Evolutionary conservation across 2,329 filamentous ascomycete species (phyloP).

Genomic region (Teratosphaeria pseudoeucalypti): DNA sequence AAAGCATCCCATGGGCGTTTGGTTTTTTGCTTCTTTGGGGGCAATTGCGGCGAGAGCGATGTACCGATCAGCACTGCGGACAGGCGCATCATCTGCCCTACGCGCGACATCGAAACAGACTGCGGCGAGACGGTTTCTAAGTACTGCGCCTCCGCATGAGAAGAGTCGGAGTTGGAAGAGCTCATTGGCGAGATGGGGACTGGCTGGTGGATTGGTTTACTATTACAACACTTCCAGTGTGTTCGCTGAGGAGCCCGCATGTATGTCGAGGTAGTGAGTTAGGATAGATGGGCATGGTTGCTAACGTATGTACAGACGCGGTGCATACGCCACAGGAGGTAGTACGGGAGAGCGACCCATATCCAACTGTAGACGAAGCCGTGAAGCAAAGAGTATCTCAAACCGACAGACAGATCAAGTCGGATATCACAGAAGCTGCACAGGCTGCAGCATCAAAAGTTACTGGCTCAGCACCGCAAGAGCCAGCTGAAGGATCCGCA

Average conservation of each 20-base stretch:
- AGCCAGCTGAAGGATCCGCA: constrained; percentile 26
- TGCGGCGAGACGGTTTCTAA: constrained; percentile 41
- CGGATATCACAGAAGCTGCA: constrained; percentile 4
- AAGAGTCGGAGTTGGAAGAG: constrained; percentile 77
- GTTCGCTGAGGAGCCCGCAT: constrained; percentile 71
- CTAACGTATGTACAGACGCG: constrained; percentile 15
- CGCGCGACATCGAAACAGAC: constrained; percentile 26
- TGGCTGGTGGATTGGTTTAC: constrained; percentile 70
- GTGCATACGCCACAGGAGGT: constrained; percentile 29
- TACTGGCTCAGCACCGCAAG: constrained; percentile 12
- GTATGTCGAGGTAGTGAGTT: constrained; percentile 41
- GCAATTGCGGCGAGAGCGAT: constrained; percentile 25
- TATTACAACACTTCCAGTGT: constrained; percentile 86
- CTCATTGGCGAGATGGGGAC: constrained; percentile 58
- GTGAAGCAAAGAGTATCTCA: constrained; percentile 31
- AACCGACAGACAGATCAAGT: constrained; percentile 11
- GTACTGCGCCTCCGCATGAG: constrained; percentile 47
- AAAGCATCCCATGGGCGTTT: not conserved
- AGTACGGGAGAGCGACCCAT: constrained; percentile 30
- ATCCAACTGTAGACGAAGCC: constrained; percentile 36
- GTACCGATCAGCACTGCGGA: constrained; percentile 43
- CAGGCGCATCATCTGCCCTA: constrained; percentile 23
- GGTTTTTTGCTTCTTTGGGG: not conserved
- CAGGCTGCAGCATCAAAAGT: not conserved
- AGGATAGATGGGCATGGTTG: not conserved